Percentiles rank a stretch among this genome's conserved stretches.
phyloP scores from a whole-genome alignment of 805 yeast genomes.

The Barnettozyma siamensis region DNA sequence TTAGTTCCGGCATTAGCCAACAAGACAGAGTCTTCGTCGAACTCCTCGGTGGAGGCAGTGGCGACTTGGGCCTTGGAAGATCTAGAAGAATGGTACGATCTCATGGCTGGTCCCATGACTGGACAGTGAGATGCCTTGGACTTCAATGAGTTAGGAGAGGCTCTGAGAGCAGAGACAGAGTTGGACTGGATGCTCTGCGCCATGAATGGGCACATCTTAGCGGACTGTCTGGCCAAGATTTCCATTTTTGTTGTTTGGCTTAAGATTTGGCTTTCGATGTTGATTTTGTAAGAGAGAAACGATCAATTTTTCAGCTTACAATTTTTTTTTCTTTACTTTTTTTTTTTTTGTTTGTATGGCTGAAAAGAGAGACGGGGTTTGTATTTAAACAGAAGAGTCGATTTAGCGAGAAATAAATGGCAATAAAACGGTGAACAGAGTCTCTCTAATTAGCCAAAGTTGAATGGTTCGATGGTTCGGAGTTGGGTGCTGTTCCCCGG shows the following conservation, averaged over 20 bases:
- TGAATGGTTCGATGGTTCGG: too few species aligned
- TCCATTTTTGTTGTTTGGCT: constrained; percentile 56
- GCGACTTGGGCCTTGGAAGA: constrained; percentile 27
- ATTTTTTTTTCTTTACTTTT: background rate
- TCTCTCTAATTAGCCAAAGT: too few species aligned
- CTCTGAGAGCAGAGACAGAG: constrained; percentile 43
- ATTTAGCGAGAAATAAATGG: too few species aligned
- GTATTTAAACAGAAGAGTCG: too few species aligned
- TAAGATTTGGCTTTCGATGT: too few species aligned
- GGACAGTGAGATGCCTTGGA: constrained; percentile 74
- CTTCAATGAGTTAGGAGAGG: constrained; percentile 21
- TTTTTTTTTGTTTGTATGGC: too few species aligned
- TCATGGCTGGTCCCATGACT: constrained; percentile 78
- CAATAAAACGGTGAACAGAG: too few species aligned
- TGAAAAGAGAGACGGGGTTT: background rate
- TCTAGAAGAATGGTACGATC: constrained; percentile 27
- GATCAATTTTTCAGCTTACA: background rate
- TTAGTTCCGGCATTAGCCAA: constrained; percentile 35
- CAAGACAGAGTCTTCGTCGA: constrained; percentile 16
- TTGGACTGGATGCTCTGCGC: constrained; percentile 42
- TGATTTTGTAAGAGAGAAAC: background rate
- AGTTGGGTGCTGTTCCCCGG: too few species aligned
- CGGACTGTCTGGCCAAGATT: constrained; percentile 66
- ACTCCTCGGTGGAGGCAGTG: constrained; percentile 23
- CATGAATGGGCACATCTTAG: constrained; percentile 81